Evolutionary conservation across 768 basidiomycete species (phyloP), one percentile per base, ranked within the genome.

Genomic region (Lactarius sp.): DNA sequence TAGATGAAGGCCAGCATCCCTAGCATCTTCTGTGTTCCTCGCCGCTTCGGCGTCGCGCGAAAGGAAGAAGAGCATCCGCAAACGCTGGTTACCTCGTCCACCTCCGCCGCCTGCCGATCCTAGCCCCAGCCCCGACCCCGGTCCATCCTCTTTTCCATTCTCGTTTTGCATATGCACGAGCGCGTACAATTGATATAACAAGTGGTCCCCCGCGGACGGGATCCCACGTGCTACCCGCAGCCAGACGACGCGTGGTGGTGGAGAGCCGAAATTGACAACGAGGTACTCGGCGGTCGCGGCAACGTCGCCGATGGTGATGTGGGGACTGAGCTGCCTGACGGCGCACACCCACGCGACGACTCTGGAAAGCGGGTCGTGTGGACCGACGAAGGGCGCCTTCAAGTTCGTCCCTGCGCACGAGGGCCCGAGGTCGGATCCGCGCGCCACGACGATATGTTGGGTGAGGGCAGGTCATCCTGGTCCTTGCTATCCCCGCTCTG

Each of bases 1-100:
- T 27, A 27, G 27, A 27, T 27, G 27, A 27, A 27, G 27, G 27
- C 27, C 27, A 27, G 2, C 14, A 22, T n/a, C 18, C 7, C 4
- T 3, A 9, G 22, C 10, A 16, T 51, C 61, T 5, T 27, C 33
- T 31, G 18, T 55, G 1, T 50, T 59, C 20, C 56, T 44, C 33
- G 54, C 34, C 20, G 37, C 27, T 27, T 27, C 27, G 27, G 27
- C 27, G 27, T 27, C 27, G 27, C 27, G 27, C 27, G 27, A 27
- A 41, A 62, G 61, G 62, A 63, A 64, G 2, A 59, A 61, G n/a
- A 64, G 61, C 20, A 63, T 44, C 27, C 64, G 67, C 64, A 60
- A 62, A 57, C 61, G 67, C 47, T 56, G 62, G 33, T 49, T 57
- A 16, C 22, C 10, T 39, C 37, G 22, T 47, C 10, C 2, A n/a